Conservation (phyloP, 2,329 filamentous ascomycete genomes). For the Fusarium nygamai region DNA sequence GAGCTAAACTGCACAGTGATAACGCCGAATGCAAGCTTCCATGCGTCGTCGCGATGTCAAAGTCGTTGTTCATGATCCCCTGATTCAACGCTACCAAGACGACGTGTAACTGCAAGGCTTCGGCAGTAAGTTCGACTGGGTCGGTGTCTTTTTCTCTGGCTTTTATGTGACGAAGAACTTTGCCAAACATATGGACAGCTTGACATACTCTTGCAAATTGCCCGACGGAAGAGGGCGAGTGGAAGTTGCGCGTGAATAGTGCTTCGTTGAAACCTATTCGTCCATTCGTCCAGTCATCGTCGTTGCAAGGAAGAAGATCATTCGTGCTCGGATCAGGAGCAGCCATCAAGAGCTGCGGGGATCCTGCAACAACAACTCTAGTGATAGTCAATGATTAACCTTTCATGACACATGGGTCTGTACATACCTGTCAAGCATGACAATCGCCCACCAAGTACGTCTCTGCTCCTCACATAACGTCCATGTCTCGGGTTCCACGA, state of each 20-base stretch:
- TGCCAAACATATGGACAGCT: background rate
- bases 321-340: background rate
- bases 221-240: background rate
- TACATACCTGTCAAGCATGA: background rate
- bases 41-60: fast-evolving
- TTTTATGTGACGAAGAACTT: background rate
- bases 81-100: background rate
- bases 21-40: background rate
- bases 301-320: background rate
- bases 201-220: background rate
- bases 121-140: background rate
- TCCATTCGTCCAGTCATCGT: background rate
- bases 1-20: background rate
- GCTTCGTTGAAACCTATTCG: background rate
- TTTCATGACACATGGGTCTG: fast-evolving
- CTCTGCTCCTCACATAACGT: background rate
- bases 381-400: background rate
- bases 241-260: background rate
- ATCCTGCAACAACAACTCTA: background rate
- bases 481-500: background rate
- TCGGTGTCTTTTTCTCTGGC: background rate
- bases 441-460: background rate
- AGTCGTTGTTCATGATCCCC: background rate
- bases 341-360: background rate
- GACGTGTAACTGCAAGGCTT: background rate